Base-by-base conservation (phyloP, 1,284 basidiomycete genomes). In the Melanopsichium pennsylvanicum region DNA sequence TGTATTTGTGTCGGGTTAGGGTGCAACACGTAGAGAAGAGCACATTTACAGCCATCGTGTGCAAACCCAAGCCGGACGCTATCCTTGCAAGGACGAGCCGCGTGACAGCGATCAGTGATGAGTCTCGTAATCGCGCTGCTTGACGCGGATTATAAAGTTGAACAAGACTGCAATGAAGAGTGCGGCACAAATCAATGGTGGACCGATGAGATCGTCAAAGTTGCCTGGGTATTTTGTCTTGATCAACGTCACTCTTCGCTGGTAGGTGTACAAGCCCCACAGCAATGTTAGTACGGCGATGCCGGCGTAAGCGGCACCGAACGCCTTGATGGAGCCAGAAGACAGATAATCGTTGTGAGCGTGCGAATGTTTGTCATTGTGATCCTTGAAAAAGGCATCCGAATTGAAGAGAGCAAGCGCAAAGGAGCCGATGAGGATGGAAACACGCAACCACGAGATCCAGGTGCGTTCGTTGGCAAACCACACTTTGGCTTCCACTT, bases 171-270 rank as follows among this genome's bases (percentile, higher is more conserved):
- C 79, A 27, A 79, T 46, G 39, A 80, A 80, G 19, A 76, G 67
- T 5, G 71, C 74, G 19, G 63, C 71, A 42, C 79, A 79, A 50
- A 80, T 74, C 15, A 78, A 40, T 12, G 77, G 77, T n/a, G 79
- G 79, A 15, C 79, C 79, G 29, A 77, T 59, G 31, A 80, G 51
- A 33, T 80, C 78, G 56, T 78, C 78, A 77, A 97, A 96, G 75
- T 90, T 88, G 3, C 92, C 91, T n/a, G 92, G 89, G 83, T 94
- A 90, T 45, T 93, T 86, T 62, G 89, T 88, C 25, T 90, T 89
- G 74, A 98, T 97, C 86, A 93, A 88, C 38, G 90, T 90, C 48
- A 97, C 88, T 40, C 95, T 88, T 64, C 88, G 86, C 80, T 97
- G 92, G 82, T 95, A 97, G 54, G 95, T 84, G 8, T 83, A 84